These are phyloP conservation scores for Pyrrhoderma lamaoense DNA, from an alignment of 1,284 basidiomycete species.

Conservation along the genomic window DNA sequence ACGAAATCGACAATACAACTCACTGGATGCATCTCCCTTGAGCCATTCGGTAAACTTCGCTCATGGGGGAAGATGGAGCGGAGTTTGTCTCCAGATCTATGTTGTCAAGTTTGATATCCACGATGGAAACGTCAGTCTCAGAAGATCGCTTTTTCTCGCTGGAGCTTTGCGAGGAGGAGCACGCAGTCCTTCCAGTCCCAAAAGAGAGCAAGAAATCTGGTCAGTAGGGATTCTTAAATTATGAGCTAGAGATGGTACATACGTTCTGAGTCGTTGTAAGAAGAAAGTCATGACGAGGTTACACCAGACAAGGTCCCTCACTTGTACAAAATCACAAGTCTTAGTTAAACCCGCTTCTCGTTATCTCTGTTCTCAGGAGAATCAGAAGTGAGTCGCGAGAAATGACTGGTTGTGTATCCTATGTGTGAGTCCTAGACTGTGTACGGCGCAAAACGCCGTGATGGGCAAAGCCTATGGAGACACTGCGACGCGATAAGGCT, in stretches of 20 bases:
- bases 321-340: slow-evolving; percentile 3
- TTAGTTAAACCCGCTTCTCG: slow-evolving; percentile 1
- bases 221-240: no score
- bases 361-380: slow-evolving; percentile 11
- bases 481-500: not conserved
- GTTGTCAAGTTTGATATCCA: slow-evolving; percentile 18
- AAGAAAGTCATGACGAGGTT: slow-evolving; percentile 7
- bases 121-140: slow-evolving; percentile 13
- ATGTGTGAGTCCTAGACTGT: no score
- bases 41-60: slow-evolving; percentile 2
- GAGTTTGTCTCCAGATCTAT: slow-evolving; percentile 14
- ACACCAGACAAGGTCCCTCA: not conserved
- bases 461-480: not conserved
- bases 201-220: not conserved
- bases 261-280: slow-evolving; percentile 13
- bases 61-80: slow-evolving; percentile 6
- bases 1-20: not conserved
- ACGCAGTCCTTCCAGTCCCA: not conserved
- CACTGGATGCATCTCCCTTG: slow-evolving; percentile 12
- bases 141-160: slow-evolving; percentile 11
- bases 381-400: not conserved
- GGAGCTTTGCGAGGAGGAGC: slow-evolving; percentile 8
- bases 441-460: no score
- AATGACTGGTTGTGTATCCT: no score
- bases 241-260: not conserved